These are phyloP conservation scores for Saccharomycopsis fermentans DNA, from an alignment of 805 yeast genomes.

Conservation along the genomic window DNA sequence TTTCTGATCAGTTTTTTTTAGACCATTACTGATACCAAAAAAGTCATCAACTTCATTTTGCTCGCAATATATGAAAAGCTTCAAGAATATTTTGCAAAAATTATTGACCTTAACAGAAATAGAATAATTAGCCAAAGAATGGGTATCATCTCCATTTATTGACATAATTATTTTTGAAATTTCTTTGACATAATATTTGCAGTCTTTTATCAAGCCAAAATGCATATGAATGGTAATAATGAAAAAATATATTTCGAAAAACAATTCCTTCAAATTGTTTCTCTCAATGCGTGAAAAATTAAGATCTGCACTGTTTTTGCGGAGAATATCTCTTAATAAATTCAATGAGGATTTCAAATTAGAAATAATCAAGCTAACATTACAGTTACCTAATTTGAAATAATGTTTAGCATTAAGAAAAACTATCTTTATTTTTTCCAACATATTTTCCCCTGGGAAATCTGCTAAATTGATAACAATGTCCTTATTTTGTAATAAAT, in stretches of 20 bases:
- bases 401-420: neutral
- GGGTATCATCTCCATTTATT: conserved; percentile 14
- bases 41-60: neutral
- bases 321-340: neutral
- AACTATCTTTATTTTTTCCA: neutral
- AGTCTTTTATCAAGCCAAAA: conserved; percentile 50
- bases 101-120: neutral
- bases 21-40: neutral
- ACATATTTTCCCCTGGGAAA: neutral
- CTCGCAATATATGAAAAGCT: neutral
- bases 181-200: conserved; percentile 45
- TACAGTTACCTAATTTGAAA: neutral
- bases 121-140: neutral
- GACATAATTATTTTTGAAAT: conserved; percentile 26
- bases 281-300: neutral
- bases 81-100: neutral
- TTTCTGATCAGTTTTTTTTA: neutral
- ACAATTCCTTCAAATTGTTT: conserved; percentile 4
- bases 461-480: neutral
- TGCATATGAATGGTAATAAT: conserved; percentile 33
- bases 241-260: conserved; percentile 19
- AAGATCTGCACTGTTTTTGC: neutral
- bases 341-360: neutral
- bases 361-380: neutral
- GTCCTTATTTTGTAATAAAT: neutral